A percentile compares a stretch with the other conserved stretches of the same genome.
Evolutionary conservation across 306 rosid species (phyloP).

Genomic region (Lathyrus oleraceus): DNA sequence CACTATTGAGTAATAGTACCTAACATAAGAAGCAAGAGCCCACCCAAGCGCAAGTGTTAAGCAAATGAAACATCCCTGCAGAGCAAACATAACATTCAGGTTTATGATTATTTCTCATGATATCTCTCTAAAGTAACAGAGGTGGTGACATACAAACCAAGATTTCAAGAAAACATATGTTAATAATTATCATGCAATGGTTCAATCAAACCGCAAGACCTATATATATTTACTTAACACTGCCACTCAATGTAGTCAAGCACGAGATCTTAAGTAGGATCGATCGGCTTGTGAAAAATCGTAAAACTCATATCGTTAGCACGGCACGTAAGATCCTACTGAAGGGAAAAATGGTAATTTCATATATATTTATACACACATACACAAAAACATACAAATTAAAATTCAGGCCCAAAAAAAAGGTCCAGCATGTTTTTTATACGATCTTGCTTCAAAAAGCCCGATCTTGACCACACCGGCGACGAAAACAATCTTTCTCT

Average conservation of each 20-base stretch:
- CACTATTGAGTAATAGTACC: constrained; percentile 59
- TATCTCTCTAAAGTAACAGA: constrained; percentile 19
- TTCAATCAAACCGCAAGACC: constrained; percentile 9
- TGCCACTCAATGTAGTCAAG: neutral
- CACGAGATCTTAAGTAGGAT: too few species aligned
- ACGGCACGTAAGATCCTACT: too few species aligned
- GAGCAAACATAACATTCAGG: constrained; percentile 24
- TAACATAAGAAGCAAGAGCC: constrained; percentile 88
- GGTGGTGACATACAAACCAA: constrained; percentile 12
- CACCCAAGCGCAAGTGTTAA: constrained; percentile 80
- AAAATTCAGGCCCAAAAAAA: too few species aligned
- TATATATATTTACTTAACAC: constrained; percentile 18
- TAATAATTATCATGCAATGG: constrained; percentile 9
- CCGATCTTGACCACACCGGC: too few species aligned
- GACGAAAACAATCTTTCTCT: too few species aligned
- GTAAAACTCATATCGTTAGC: too few species aligned
- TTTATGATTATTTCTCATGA: neutral
- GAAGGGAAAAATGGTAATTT: too few species aligned
- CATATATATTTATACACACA: too few species aligned
- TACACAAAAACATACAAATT: too few species aligned
- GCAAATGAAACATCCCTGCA: constrained; percentile 85
- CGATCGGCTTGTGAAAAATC: too few species aligned
- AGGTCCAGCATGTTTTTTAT: too few species aligned
- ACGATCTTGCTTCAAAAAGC: too few species aligned
- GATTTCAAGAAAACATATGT: constrained; percentile 12